Base-by-base conservation (phyloP, 768 basidiomycete genomes). In the Rhodotorula paludigena region DNA sequence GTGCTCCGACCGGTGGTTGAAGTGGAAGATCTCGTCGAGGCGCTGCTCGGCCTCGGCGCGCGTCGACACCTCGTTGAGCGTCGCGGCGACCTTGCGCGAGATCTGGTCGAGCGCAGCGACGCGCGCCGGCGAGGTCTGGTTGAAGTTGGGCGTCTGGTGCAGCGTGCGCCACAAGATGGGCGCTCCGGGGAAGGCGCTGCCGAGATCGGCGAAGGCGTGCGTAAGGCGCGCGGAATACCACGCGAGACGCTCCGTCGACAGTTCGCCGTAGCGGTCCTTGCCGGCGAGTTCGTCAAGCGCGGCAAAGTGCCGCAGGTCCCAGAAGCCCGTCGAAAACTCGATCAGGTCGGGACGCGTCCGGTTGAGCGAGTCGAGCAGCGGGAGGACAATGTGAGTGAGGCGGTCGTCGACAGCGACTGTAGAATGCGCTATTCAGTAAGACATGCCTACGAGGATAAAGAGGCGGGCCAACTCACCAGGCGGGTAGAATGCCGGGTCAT, bases 291-390 rank as follows among this genome's bases (percentile, higher is more conserved):
- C 47, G 60, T 72, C 71, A 60, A 68, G 59, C 3, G 63, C 66
- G 39, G 63, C 53, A 35, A 72, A 72, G 66, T 72, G 71, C 20
- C 71, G 71, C 16, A 72, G 63, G 53, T 72, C 71, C 66, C 66
- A 72, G 56, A 68, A 65, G 23, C 71, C 71, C 18, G 63, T 62
- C 8, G 63, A 64, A 52, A 72, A 65, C 41, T 68, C 66, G 63
- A 72, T 59, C 41, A 72, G 39, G 60, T 68, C 63, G 51, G 71
- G 71, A 1, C 44, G 35, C 5, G 66, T 47, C 11, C 71, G 66
- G 33, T 63, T 61, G 28, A 68, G 59, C 12, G 66, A 47, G 33
- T 57, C 45, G 59, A 72, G 66, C 28, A 72, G 57, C 3, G 66
- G 71, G 10, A 62, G 49, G 38, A 68, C 60, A 63, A 72, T 68